These are phyloP conservation scores for Rhinocladiella similis DNA, from an alignment of 2,329 filamentous ascomycete genomes.

Conservation along the genomic window DNA sequence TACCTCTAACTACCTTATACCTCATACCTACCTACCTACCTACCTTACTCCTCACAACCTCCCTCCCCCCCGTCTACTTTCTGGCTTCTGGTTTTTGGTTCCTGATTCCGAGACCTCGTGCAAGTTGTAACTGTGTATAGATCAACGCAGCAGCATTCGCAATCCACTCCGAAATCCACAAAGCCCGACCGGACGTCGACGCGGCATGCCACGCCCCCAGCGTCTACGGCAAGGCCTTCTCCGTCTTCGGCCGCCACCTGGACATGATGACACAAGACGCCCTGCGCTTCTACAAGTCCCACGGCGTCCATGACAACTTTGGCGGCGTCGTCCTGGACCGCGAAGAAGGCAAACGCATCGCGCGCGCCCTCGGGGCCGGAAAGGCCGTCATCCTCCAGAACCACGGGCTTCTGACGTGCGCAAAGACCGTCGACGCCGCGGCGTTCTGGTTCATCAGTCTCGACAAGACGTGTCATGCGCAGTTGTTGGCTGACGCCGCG, in stretches of 20 bases:
- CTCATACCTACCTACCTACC: no score
- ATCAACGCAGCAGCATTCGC: constrained; percentile 51
- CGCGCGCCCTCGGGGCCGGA: constrained; percentile 46
- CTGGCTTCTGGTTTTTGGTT: no score
- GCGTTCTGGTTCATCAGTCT: constrained; percentile 56
- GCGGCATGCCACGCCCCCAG: constrained; percentile 43
- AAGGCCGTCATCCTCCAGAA: constrained; percentile 58
- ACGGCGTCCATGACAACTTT: constrained; percentile 48
- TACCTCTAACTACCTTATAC: no score
- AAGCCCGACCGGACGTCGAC: constrained; percentile 55
- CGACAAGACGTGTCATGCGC: constrained; percentile 44
- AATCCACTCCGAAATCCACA: constrained; percentile 48
- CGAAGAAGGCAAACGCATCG: constrained; percentile 54
- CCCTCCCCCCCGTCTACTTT: no score
- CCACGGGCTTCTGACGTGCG: constrained; percentile 56
- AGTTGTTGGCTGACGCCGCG: constrained; percentile 43
- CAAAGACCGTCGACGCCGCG: constrained; percentile 51
- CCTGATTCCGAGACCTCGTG: no score
- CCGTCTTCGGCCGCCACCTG: constrained; percentile 46
- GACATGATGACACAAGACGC: constrained; percentile 53
- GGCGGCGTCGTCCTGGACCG: constrained; percentile 54
- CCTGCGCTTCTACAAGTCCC: constrained; percentile 40
- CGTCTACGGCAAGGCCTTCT: constrained; percentile 49
- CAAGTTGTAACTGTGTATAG: no score
- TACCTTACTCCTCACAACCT: no score